Evolutionary conservation across 805 yeast genomes (phyloP), one percentile per base, ranked within the genome.

Genomic region (Starmera amethionina): DNA sequence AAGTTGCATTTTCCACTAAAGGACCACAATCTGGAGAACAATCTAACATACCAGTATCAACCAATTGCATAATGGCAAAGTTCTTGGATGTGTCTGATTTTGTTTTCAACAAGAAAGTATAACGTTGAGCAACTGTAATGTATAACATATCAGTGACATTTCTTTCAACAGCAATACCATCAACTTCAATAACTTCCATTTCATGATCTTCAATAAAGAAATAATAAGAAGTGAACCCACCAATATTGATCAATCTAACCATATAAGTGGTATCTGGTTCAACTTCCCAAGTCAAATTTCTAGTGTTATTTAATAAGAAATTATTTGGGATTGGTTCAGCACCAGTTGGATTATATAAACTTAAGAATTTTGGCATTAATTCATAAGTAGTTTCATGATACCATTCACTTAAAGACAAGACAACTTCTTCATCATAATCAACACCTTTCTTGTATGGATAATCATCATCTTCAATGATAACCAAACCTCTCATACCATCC

Each of bases 301-400:
- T 73, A 11, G 95, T 80, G 57, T 88, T 87, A 65, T 90, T 90
- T 60, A 88, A 68, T 52, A 93, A 71, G 50, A 83, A 62, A 58
- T 68, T 65, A 49, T 84, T 82, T 8, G 98, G 98, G 50, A 93
- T 79, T 39, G 98, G 98, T 66, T 93, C 98, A 35, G 97, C 96
- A 56, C 98, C 98, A 9, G 96, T 86, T 43, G 98, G 98, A 63
- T 93, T 93, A 67, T 70, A 79, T 46, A 79, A 59, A 48, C 65
- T 75, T 68, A 88, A 57, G 66, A 93, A 89, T 31, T 51, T 43
- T 14, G 70, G 65, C 16, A 59, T 64, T 49, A 82, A 66, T 32
- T 62, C 75, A 22, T 67, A 65, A 29, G 80, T 69, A 5, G 54
- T 41, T 10, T 55, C 70, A 59, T 87, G 96, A 66, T 93, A 93